Base-by-base conservation (phyloP, 148 eudicot genomes). In the Vaccinium corymbosum region DNA sequence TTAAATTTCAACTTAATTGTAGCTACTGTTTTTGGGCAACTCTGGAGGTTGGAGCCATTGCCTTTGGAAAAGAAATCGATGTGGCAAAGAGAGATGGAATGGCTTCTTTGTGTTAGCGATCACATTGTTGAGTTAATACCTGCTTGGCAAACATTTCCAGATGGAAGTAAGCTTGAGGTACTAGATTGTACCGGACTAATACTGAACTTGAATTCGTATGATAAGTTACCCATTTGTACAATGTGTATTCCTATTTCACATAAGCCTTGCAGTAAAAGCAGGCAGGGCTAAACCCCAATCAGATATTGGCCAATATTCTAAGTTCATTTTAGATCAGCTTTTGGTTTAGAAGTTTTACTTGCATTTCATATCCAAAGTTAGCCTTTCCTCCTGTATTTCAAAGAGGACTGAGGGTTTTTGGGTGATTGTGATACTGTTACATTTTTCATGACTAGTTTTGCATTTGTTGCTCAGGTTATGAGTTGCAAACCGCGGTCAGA, bases 31-130 rank as follows among this genome's bases (percentile, higher is more conserved):
- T 97, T 95, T 87, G 99, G 99, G 66, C 98, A 94, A 84, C 84
- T 95, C 27, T 97, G 99, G 99, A 97, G 98, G 83, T 86, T 97
- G 83, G 98, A 94, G 85, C 99, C 98, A 3, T 83, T 97, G 90
- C 85, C 94, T 2, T n/a, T 66, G 6, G 96, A 94, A 79, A 97
- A 94, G 89, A 94, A 93, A 90, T 88, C 88, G 5, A 93, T 94
- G 98, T 97, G 99, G 99, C 90, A 87, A 89, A 90, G 97, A 86
- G 99, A 97, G 85, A 93, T 97, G 93, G 98, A 95, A 82, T 97
- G 95, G 88, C 90, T 97, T 87, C 92, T 97, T 52, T 91, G 89
- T 82, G 98, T 97, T 73, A 89, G 98, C 81, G 95, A 97, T 90
- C 98, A 97, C 87, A 97, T 97, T 85, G 94, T 97, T 48, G 99